Conservation (phyloP, 1,284 basidiomycete species). For the Trametes polyzona region DNA sequence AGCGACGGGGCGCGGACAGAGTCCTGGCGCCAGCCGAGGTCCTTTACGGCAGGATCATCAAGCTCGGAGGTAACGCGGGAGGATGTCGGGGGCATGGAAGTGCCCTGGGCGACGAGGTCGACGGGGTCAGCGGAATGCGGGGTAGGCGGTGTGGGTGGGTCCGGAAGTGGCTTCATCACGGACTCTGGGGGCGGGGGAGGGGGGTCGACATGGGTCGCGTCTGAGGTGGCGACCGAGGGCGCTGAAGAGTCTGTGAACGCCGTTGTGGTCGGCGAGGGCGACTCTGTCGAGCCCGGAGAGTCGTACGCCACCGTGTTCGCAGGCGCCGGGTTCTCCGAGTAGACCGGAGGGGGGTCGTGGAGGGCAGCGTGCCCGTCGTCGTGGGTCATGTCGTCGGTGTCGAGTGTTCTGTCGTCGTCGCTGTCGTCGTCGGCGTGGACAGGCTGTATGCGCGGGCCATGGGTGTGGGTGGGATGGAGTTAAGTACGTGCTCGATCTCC, state of each 20-base stretch:
- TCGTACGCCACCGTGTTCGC: not conserved
- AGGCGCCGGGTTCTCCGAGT: not conserved
- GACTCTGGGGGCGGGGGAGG: conserved; percentile 9
- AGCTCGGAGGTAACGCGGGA: conserved; percentile 20
- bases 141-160: not conserved
- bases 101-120: conserved; percentile 5
- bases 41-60: conserved; percentile 34
- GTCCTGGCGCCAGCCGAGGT: conserved; percentile 33
- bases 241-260: conserved; percentile 5
- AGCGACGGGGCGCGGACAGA: conserved; percentile 25
- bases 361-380: not conserved
- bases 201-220: not conserved
- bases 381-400: not conserved
- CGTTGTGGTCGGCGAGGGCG: conserved; percentile 7
- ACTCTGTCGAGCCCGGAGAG: not conserved
- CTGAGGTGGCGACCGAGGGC: not conserved
- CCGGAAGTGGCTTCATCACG: conserved; percentile 16
- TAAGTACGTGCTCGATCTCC: not conserved
- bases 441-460: too few species aligned
- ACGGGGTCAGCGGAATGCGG: not conserved
- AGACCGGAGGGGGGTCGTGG: not conserved
- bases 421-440: not conserved
- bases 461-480: not conserved
- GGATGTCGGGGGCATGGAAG: conserved; percentile 2
- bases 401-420: not conserved